Percentiles rank a stretch among this genome's conserved stretches.
Evolutionary conservation across 176 grass and related monocot genomes (phyloP).

Genomic region (Eleusine coracana): DNA sequence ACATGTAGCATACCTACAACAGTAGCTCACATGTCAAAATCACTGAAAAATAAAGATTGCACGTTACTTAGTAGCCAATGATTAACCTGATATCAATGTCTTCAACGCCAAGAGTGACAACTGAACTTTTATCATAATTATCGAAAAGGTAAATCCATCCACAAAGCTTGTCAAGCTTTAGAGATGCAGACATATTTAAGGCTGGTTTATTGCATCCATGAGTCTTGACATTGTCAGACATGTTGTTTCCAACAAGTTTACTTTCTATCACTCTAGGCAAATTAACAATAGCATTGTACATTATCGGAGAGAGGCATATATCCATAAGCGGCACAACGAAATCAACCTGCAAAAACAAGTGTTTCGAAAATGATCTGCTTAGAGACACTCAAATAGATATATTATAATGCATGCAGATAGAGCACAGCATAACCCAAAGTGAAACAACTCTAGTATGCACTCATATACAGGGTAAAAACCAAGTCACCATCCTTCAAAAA

Average conservation of each 20-base stretch:
- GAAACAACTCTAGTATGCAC: constrained; percentile 28
- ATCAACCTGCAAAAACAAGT: constrained; percentile 63
- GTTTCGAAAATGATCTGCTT: constrained; percentile 17
- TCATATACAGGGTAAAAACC: constrained; percentile 23
- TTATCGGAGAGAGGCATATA: constrained; percentile 64
- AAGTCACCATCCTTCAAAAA: constrained; percentile 13
- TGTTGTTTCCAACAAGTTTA: constrained; percentile 38
- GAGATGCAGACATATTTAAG: constrained; percentile 54
- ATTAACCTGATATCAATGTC: constrained; percentile 66
- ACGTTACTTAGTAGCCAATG: constrained; percentile 30
- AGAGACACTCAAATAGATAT: constrained; percentile 17
- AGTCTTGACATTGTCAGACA: constrained; percentile 40
- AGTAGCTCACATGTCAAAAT: constrained; percentile 24
- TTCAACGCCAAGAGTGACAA: constrained; percentile 54
- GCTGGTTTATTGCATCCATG: constrained; percentile 28
- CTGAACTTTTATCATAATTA: constrained; percentile 46
- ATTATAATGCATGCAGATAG: constrained; percentile 12
- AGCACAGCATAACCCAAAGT: neutral
- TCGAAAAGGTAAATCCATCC: constrained; percentile 71
- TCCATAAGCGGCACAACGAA: constrained; percentile 56
- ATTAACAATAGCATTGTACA: constrained; percentile 64
- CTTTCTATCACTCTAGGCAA: constrained; percentile 41
- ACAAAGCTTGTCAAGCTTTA: constrained; percentile 65
- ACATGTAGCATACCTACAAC: constrained; percentile 65
- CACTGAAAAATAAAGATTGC: constrained; percentile 24